Evolutionary conservation across 768 basidiomycete species (phyloP).

Genomic region (Phlegmacium glaucopus): DNA sequence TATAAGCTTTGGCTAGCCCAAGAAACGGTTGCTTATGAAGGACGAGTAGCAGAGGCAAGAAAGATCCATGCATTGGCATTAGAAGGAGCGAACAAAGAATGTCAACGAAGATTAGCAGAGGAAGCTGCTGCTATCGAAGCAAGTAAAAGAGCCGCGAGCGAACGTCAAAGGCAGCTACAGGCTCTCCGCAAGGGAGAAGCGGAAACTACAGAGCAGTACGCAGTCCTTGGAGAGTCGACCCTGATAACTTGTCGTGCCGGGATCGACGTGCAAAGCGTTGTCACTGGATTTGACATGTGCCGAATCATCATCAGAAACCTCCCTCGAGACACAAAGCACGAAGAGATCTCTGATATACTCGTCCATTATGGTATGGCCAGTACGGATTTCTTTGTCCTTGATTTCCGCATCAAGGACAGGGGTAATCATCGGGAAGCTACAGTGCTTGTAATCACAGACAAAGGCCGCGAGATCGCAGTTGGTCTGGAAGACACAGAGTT

Average conservation of each 20-base stretch:
- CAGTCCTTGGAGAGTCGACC: conserved; percentile 45
- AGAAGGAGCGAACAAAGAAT: conserved; percentile 6
- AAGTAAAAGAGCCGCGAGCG: conserved; percentile 1
- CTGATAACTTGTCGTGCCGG: conserved; percentile 51
- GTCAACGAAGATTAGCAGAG: conserved; percentile 1
- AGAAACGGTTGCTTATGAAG: too few relatives aligned
- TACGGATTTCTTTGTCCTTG: conserved; percentile 27
- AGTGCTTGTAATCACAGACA: conserved; percentile 39
- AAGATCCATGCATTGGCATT: conserved; percentile 13
- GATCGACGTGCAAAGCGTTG: conserved; percentile 37
- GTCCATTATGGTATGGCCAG: conserved; percentile 36
- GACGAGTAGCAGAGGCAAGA: too few relatives aligned
- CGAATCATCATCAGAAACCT: conserved; percentile 44
- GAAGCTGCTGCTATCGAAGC: conserved; percentile 1
- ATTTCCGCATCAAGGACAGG: conserved; percentile 6
- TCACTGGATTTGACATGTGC: conserved; percentile 52
- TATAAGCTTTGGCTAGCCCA: too few relatives aligned
- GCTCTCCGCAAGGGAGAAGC: conserved; percentile 34
- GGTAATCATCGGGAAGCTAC: conserved; percentile 34
- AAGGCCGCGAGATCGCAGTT: conserved; percentile 36
- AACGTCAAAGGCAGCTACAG: conserved; percentile 11
- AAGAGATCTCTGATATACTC: conserved; percentile 43
- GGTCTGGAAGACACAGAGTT: conserved; percentile 50
- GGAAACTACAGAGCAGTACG: conserved; percentile 33
- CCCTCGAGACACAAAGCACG: conserved; percentile 33